Evolutionary conservation across 495 filamentous ascomycete genomes (phyloP), one percentile per base, ranked within the genome.

Genomic region (Podospora australis): DNA sequence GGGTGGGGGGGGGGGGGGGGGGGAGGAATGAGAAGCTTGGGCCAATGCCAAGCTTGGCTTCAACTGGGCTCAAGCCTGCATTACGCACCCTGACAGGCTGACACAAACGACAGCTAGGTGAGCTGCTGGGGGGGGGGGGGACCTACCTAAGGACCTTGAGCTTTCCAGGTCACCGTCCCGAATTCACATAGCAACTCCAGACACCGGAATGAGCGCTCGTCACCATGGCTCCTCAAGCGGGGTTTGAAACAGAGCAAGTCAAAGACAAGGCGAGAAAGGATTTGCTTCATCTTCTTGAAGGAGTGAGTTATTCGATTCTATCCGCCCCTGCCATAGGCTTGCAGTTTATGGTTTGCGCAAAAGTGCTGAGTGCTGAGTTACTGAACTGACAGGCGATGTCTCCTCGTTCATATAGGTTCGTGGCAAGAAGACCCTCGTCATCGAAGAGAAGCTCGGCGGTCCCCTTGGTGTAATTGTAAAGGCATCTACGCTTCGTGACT

Each of bases 351-450:
- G 28, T n/a, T n/a, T n/a, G n/a, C n/a, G n/a, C n/a, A n/a, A n/a
- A n/a, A 41, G 44, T 42, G 36, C 50, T 48, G 42, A 55, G 38
- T 20, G 21, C 11, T 40, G 17, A 23, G 22, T 43, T 43, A 23
- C 40, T 43, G 40, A 43, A 65, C 54, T 66, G 57, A 65, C 64
- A 60, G 53, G 50, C 49, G 60, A 50, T 40, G 25, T 39, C 41
- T 43, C 60, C 46, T 36, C n/a, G n/a, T n/a, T n/a, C n/a, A 7
- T 24, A 10, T 50, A 98, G 92, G 86, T 96, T 51, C 84, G 88
- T 63, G 94, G 94, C 48, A 97, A 96, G 81, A 99, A 99, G 75
- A 95, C 96, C 68, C 77, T 99, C 52, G 85, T 97, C 45, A 83
- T 97, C 59, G 90, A 96, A 63, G 85, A 87, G 66, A 78, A 83